phyloP scores from a whole-genome alignment of 495 filamentous ascomycete genomes.

The Penicillium cataractarum region DNA sequence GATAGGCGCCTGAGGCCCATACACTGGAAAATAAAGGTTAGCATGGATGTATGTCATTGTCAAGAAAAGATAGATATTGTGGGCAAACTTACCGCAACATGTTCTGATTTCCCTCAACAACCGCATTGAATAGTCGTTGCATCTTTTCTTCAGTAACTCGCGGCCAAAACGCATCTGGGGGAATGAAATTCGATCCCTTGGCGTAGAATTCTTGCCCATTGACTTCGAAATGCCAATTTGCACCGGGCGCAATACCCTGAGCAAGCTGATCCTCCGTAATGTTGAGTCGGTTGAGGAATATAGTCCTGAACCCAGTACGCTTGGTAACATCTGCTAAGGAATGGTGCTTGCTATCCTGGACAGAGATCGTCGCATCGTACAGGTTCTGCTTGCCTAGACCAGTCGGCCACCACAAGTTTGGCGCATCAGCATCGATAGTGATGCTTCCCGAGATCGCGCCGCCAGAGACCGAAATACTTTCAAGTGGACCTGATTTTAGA shows the following conservation, averaged over 20 bases:
- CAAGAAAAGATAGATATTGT: background rate
- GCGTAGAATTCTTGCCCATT: constrained; percentile 71
- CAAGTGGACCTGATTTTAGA: constrained; percentile 47
- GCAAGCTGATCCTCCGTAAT: constrained; percentile 61
- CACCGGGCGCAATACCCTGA: constrained; percentile 62
- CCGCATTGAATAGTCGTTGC: constrained; percentile 58
- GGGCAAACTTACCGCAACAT: constrained; percentile 55
- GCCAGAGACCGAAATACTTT: constrained; percentile 46
- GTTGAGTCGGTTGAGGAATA: constrained; percentile 62
- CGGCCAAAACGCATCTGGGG: constrained; percentile 69
- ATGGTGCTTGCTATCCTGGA: constrained; percentile 36
- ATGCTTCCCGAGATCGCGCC: constrained; percentile 56
- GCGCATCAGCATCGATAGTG: constrained; percentile 45
- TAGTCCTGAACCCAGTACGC: constrained; percentile 67
- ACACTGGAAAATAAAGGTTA: constrained; percentile 28
- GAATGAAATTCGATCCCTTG: constrained; percentile 69
- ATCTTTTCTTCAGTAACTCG: constrained; percentile 59
- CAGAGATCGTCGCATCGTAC: constrained; percentile 58
- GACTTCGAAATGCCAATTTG: constrained; percentile 71
- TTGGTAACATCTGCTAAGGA: constrained; percentile 51
- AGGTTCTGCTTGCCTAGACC: constrained; percentile 63
- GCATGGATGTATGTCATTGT: background rate
- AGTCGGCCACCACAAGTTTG: constrained; percentile 67
- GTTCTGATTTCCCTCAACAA: constrained; percentile 64
- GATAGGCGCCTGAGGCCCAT: constrained; percentile 67